A percentile compares a stretch with the other conserved stretches of the same genome.
phyloP scores from a whole-genome alignment of 2,329 filamentous ascomycete genomes.

The Trichoderma sp. region DNA sequence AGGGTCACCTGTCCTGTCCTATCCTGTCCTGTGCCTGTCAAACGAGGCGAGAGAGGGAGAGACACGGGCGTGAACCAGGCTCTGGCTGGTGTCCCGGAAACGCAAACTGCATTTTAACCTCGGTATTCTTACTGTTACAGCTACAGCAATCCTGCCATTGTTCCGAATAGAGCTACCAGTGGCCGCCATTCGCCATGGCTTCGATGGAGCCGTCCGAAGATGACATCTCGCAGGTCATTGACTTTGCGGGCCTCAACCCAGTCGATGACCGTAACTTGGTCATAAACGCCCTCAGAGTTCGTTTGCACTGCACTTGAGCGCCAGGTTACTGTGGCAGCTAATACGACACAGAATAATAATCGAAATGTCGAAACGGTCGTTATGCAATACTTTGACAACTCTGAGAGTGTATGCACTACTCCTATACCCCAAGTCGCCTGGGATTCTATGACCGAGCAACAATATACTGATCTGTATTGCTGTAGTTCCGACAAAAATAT shows the following conservation, averaged over 20 bases:
- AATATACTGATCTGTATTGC: conserved; percentile 2
- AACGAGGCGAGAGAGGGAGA: background rate
- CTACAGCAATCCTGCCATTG: background rate
- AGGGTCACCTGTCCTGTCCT: background rate
- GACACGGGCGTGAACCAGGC: background rate
- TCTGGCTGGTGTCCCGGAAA: background rate
- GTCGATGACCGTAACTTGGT: conserved; percentile 41
- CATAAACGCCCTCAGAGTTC: conserved; percentile 43
- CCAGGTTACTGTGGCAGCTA: background rate
- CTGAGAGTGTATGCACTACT: conserved; percentile 33
- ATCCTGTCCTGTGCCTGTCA: background rate
- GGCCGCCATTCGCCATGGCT: conserved; percentile 28
- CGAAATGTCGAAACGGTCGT: conserved; percentile 49
- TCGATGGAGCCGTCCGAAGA: conserved; percentile 38
- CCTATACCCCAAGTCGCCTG: background rate
- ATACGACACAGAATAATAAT: conserved; percentile 37
- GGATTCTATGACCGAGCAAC: background rate
- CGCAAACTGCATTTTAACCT: background rate
- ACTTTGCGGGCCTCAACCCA: conserved; percentile 40
- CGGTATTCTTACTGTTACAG: background rate
- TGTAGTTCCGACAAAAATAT: conserved; percentile 49
- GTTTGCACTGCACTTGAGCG: background rate
- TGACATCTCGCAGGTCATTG: conserved; percentile 41
- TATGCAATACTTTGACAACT: conserved; percentile 52
- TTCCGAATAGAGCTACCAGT: background rate